Evolutionary conservation across 2,329 filamentous ascomycete species (phyloP), one percentile per base, ranked within the genome.

Genomic region (Diaporthe eres): DNA sequence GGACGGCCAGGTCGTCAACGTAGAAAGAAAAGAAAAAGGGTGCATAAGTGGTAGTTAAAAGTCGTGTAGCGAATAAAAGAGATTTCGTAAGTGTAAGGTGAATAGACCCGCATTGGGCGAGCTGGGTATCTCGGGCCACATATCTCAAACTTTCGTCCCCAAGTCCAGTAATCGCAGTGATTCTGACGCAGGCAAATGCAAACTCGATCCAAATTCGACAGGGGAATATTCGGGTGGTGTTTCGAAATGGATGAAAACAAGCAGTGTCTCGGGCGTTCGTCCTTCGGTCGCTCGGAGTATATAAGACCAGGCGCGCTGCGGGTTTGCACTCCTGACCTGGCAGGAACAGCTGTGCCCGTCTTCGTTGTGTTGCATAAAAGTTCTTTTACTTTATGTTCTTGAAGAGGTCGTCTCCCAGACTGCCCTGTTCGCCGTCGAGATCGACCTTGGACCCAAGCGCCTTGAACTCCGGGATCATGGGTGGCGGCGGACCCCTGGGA

Each of bases 401-500:
- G 82, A 92, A 92, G 47, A 92, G 83, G 77, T 91, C 89, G 75
- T 84, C 82, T 70, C 89, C 89, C 44, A 90, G 83, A 74, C 83
- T 84, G 58, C 84, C 85, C 9, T 86, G 85, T 57, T 89, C 85
- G 65, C 82, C 80, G 34, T 85, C 82, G 6, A 77, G 49, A 65
- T 87, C 87, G 67, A 88, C 79, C 80, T 87, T 87, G 74, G 87
- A 86, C 79, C 90, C 86, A 74, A 91, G 84, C 67, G 88, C 86
- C 79, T 83, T 85, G 68, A 92, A 84, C 80, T 92, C 90, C 28
- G 90, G 90, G 70, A 92, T 91, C 89, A 89, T 91, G 34, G 90
- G 90, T 51, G 90, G 89, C 74, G 90, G 90, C 12, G 90, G 89
- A 15, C 87, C 88, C 49, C 86, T 87, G 80, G 78, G 79, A 71